A percentile compares a stretch with the other conserved stretches of the same genome.
Evolutionary conservation across 129 eudicot species (phyloP).

Genomic region (Chrysanthemum seticuspe): DNA sequence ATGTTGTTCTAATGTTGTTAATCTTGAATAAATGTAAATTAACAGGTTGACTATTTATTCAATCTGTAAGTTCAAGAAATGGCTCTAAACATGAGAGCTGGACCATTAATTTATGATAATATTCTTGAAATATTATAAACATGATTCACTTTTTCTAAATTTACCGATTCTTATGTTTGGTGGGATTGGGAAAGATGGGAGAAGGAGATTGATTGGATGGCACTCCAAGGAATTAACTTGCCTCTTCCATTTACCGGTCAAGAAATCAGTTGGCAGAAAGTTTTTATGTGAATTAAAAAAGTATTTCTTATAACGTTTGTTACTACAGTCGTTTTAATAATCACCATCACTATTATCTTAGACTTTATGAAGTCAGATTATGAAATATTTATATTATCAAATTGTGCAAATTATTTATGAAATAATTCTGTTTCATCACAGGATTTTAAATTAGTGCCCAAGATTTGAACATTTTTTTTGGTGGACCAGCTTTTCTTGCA

Average conservation of each 20-base stretch:
- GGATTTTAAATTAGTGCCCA: slow-evolving; percentile 68
- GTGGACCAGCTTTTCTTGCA: slow-evolving; percentile 98
- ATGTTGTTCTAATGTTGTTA: background rate
- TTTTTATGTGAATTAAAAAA: slow-evolving; percentile 53
- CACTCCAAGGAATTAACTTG: slow-evolving; percentile 90
- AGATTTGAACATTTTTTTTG: slow-evolving; percentile 73
- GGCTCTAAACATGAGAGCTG: too few relatives aligned
- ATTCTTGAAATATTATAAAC: background rate
- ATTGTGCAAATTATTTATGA: slow-evolving; percentile 13
- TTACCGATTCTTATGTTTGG: slow-evolving; percentile 91
- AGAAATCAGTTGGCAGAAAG: slow-evolving; percentile 97
- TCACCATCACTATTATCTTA: background rate
- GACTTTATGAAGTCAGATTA: background rate
- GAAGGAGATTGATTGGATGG: slow-evolving; percentile 99
- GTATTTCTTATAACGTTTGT: slow-evolving; percentile 12
- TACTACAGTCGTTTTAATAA: slow-evolving; percentile 1
- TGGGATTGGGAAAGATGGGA: slow-evolving; percentile 99
- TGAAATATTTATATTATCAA: background rate
- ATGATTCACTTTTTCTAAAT: background rate
- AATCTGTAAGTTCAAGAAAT: background rate
- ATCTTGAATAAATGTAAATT: background rate
- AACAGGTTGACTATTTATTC: background rate
- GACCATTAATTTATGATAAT: background rate
- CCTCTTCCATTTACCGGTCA: slow-evolving; percentile 96
- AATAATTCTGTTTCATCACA: slow-evolving; percentile 27